Base-by-base conservation (phyloP, 805 yeast genomes). In the Candida xiaguanensis region DNA sequence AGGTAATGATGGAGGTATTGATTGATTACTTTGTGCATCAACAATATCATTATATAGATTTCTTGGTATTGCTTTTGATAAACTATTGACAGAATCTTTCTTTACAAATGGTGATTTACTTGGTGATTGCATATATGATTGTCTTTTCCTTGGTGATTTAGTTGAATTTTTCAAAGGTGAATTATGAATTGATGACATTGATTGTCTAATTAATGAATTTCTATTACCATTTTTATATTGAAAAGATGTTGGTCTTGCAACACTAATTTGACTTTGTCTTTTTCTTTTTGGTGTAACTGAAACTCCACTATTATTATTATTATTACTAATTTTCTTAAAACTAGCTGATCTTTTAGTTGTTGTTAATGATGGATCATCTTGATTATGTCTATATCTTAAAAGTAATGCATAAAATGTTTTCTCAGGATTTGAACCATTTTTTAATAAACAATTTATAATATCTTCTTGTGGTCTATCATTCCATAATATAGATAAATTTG, bases 401-500 rank as follows among this genome's bases (percentile, higher is more conserved):
- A 69, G 59, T 47, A 69, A 65, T 2, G 74, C 74, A 37, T 69
- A 69, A 44, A 69, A 69, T 5, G 74, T 68, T 48, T 69, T 69
- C 46, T 69, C 74, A 5, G 74, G 71, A 47, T 63, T 65, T 12
- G 69, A 53, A 15, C 73, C 74, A 38, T 55, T 61, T 24, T 50
- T 52, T 42, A 68, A 58, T 17, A 69, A 58, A 40, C 66, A 56
- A 31, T 50, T 48, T 18, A 67, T 51, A 12, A 69, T 69, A 25
- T 69, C 74, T 19, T 61, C 54, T 45, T 65, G 62, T 5, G 66
- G 50, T 48, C 81, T 63, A 33, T 77, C 78, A 49, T 77, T 77
- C 82, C 82, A 77, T 47, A 77, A 63, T 41, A 75, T 76, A 19
- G 77, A 68, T 49, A 77, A 64, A 48, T 77, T 77, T 39, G 75